Percentiles rank a stretch among this genome's conserved stretches.
These are phyloP conservation scores for Penicillium hesseltinei DNA, from an alignment of 2,329 filamentous ascomycete genomes.

Conservation along the genomic window DNA sequence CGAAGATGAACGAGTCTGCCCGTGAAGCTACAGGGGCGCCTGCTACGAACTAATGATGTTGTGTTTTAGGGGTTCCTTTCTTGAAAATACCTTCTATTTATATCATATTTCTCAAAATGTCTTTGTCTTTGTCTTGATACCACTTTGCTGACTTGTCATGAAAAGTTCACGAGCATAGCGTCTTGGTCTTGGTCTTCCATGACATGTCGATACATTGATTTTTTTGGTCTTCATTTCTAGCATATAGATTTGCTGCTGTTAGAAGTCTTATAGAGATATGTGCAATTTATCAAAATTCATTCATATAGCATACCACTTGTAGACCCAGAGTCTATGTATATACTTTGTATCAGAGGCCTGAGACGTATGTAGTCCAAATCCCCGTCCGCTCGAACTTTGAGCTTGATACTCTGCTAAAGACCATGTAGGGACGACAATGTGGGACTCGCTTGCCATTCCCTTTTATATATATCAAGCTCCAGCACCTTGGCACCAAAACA, in stretches of 20 bases:
- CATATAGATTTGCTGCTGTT: background rate
- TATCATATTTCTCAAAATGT: background rate
- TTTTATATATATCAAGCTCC: background rate
- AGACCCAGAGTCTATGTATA: too few species aligned
- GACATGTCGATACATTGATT: background rate
- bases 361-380: background rate
- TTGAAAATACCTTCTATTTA: conserved; percentile 5
- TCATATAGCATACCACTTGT: background rate
- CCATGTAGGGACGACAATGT: too few species aligned
- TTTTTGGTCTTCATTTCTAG: background rate
- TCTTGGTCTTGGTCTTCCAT: conserved; percentile 4
- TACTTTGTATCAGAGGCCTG: background rate
- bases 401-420: background rate
- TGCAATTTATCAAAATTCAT: background rate
- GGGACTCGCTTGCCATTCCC: background rate
- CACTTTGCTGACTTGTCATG: background rate
- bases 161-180: conserved; percentile 7
- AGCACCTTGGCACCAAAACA: background rate
- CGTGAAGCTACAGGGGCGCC: background rate
- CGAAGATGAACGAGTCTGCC: conserved; percentile 1
- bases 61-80: background rate
- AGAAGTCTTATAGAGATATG: background rate
- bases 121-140: conserved; percentile 4
- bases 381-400: background rate
- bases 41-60: conserved; percentile 1